Base-by-base conservation (phyloP, 2,329 filamentous ascomycete species). In the Huntiella bhutanensis region DNA sequence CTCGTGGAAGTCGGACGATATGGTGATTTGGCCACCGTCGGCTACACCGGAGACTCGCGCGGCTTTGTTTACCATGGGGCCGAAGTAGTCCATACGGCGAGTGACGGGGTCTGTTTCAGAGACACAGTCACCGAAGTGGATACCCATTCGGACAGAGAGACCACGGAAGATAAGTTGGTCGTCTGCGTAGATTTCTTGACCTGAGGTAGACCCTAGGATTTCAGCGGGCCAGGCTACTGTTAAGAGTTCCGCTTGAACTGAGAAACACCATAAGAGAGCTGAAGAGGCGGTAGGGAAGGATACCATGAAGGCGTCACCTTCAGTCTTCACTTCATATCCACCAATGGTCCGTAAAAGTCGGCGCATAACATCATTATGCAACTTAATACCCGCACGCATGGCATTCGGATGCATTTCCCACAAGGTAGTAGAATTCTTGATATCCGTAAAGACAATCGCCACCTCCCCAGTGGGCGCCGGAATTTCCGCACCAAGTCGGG, bases 291-390 rank as follows among this genome's bases (percentile, higher is more conserved):
- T 96, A 1, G 87, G 84, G 62, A 98, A 98, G 7, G 88, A 93
- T 32, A 98, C 91, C 87, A 98, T 96, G 57, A 98, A 98, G 6
- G 91, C 91, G 63, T 98, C 91, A 54, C 91, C 91, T 83, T 98
- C 91, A 13, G 91, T 98, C 70, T 98, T 98, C 61, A 98, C 91
- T 64, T 98, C 91, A 58, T 95, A 98, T 1, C 91, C 91, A 57
- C 91, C 91, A 55, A 95, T 92, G 52, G 87, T 80, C 43, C 91
- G 79, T 54, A 98, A 67, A 59, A 96, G 88, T 47, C 91, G 75
- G 53, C 91, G 81, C 80, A 98, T 93, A 40, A 95, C 76, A 56
- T 94, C 86, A 60, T 98, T 98, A 69, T 98, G 91, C 54, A 94
- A 79, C 62, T 88, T 92, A 63, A 98, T 98, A 13, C 87, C 87